Base-by-base conservation (phyloP, 768 basidiomycete genomes). In the Cystobasidium tubakii region DNA sequence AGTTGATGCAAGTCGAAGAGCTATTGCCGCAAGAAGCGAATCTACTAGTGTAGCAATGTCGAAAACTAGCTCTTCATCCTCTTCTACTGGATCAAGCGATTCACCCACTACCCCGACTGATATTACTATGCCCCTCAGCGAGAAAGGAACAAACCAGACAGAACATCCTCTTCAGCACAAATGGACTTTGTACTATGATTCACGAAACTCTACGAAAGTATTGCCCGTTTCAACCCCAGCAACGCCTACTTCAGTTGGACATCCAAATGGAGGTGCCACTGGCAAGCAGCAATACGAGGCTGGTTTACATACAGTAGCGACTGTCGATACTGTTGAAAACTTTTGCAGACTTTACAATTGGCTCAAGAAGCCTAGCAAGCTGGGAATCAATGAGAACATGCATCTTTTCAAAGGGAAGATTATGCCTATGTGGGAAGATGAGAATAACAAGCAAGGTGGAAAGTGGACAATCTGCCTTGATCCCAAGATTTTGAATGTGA, bases 381-480 rank as follows among this genome's bases (percentile, higher is more conserved):
- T 95, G 39, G 90, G 92, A 78, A 88, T 88, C 78, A 92, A 91
- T 82, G 89, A 89, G 57, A 97, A 96, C 82, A 93, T 95, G 78
- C 93, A 97, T 80, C 85, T 97, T 70, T 96, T 97, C 86, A 95
- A 95, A 83, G 85, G 87, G 25, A 90, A 90, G 21, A 93, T 93
- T 84, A 91, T 92, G 80, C 91, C 91, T 17, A 95, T 96, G 93
- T 96, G 92, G 92, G 93, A 95, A 83, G 93, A 95, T 80, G 86
- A 86, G 34, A 90, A 91, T 67, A 96, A 96, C 79, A 89, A 90
- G 29, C 86, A 88, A 66, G 93, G 93, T 23, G 93, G 93, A 42
- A 94, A 93, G 83, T 96, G 93, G 93, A 91, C 93, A 23, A 81
- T 97, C 73, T 91, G 91, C 78, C 91, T 95, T 88, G 89, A 89